phyloP scores from a whole-genome alignment of 2,329 filamentous ascomycete genomes.

The Exophiala spinifera region DNA sequence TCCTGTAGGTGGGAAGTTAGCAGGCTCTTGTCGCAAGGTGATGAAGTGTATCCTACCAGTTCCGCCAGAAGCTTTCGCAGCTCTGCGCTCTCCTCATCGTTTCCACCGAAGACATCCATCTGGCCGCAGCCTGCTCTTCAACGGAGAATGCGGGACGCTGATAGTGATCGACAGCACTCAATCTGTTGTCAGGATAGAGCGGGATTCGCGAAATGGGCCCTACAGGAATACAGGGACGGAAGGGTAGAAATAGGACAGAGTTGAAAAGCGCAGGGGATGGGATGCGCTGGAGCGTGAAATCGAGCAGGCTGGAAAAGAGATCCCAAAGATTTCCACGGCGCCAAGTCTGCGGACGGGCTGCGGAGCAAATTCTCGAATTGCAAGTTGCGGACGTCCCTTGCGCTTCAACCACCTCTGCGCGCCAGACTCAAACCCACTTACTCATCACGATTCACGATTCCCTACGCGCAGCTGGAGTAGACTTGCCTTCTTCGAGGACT shows the following conservation, averaged over 20 bases:
- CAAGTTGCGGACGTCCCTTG: not conserved
- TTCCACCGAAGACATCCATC: constrained; percentile 62
- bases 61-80: constrained; percentile 74
- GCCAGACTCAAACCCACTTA: not conserved
- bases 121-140: constrained; percentile 19
- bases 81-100: constrained; percentile 78
- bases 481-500: not conserved
- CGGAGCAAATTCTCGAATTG: not conserved
- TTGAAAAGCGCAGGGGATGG: not conserved
- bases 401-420: not conserved
- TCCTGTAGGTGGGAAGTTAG: constrained; percentile 39
- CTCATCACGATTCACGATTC: constrained; percentile 1
- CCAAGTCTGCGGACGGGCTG: constrained; percentile 3
- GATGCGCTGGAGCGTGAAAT: no score
- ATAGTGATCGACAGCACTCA: not conserved
- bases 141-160: no score
- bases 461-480: not conserved
- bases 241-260: not conserved
- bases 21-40: not conserved
- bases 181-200: not conserved
- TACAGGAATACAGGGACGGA: not conserved
- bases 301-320: not conserved
- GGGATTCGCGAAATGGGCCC: not conserved
- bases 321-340: constrained; percentile 1
- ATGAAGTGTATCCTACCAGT: constrained; percentile 54